Evolutionary conservation across 768 basidiomycete genomes (phyloP), one percentile per base, ranked within the genome.

Genomic region (Hortiboletus flavorubellus): DNA sequence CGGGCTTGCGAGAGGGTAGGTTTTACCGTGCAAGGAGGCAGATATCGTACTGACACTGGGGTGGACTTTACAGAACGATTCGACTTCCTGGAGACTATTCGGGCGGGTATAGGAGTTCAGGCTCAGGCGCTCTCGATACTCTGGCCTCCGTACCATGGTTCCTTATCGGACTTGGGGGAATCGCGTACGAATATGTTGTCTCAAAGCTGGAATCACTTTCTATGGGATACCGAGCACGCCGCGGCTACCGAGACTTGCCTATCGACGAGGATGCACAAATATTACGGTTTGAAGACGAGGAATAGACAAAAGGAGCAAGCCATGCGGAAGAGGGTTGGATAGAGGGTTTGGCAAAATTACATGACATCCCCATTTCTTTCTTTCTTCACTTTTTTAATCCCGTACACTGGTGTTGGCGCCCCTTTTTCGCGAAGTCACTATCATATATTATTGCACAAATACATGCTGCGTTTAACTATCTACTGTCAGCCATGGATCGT

Each of bases 101-200:
- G 11, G 15, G 39, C 14, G 51, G 33, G 26, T 80, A 73, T 60
- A 62, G 69, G 37, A 57, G 67, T 23, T 55, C 67, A 6, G 77
- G 80, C 5, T 78, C 84, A 0, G 78, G 81, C 15, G 55, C 77
- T 0, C 54, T 94, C 54, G 85, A 78, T 21, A 94, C 91, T 4
- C 65, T 97, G 40, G 92, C 91, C 2, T 92, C 90, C 10, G 81
- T 98, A 3, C 95, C 95, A 0, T 95, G 88, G 86, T 95, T 90
- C 77, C 67, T 96, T 47, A 63, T 97, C 41, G 95, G 94, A 21
- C 61, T 94, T 23, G 81, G 77, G 0, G 83, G 88, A 2, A 83
- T 92, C 54, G 89, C 83, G 3, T 86, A 80, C 73, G 87, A 87
- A 66, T 84, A 81, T 71, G 76, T 85, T 2, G 65, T 77, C 0